Conservation (phyloP, 1,139 yeast genomes). For the Yamadazyma spencermartinsiae region DNA sequence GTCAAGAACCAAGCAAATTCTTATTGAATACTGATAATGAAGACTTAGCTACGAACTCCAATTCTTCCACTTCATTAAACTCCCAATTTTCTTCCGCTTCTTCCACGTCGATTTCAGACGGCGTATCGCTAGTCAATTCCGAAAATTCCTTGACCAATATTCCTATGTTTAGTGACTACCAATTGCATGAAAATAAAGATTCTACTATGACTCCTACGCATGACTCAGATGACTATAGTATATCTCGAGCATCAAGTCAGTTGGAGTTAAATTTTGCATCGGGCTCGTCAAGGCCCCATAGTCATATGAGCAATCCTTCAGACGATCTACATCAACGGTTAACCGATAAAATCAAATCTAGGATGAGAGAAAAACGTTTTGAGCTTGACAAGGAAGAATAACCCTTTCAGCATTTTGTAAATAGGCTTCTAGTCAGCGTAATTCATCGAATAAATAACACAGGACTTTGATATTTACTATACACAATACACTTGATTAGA, state of each 20-base stretch:
- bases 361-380: constrained; percentile 34
- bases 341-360: constrained; percentile 36
- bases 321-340: constrained; percentile 19
- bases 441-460: too few relatives aligned
- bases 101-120: constrained; percentile 49
- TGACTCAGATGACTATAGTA: constrained; percentile 15
- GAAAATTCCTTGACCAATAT: constrained; percentile 55
- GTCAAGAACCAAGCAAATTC: not conserved
- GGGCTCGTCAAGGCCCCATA: not conserved
- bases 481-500: constrained; percentile 12
- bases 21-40: not conserved
- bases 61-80: constrained; percentile 24
- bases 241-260: constrained; percentile 24
- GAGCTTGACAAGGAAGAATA: constrained; percentile 12
- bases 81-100: constrained; percentile 26
- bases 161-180: constrained; percentile 54
- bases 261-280: constrained; percentile 37
- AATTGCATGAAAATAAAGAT: constrained; percentile 33
- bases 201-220: constrained; percentile 14
- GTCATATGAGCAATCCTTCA: constrained; percentile 10
- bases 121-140: constrained; percentile 53
- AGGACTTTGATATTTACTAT: constrained; percentile 2
- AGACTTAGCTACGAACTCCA: constrained; percentile 9
- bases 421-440: constrained; percentile 3
- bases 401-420: constrained; percentile 2